Base-by-base conservation (phyloP, 768 basidiomycete genomes). In the Suillus spraguei region DNA sequence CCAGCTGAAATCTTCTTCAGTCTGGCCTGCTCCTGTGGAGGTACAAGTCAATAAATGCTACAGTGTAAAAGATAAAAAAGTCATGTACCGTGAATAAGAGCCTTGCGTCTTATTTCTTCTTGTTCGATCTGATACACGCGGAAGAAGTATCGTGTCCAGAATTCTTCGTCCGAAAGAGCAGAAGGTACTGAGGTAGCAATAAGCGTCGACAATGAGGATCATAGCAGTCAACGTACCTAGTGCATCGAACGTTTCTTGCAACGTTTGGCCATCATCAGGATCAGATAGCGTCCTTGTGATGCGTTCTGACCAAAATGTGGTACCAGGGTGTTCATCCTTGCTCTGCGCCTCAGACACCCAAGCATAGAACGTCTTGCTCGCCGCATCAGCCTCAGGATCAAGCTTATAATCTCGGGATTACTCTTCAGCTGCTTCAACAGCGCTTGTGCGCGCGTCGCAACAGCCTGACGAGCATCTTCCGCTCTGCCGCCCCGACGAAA, bases 91-190 rank as follows among this genome's bases (percentile, higher is more conserved):
- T 87, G 83, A 39, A 96, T 78, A 39, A 96, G 76, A 38, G 86
- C 87, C 73, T 90, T 92, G 63, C 95, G 86, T 64, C 88, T 87
- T 69, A 85, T 86, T 72, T 92, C 91, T 66, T 94, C 92, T n/a
- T 77, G 72, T 59, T 87, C 83, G 63, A 95, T 92, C 70, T 94
- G 94, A 73, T 92, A 80, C 22, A 86, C 84, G 13, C 95, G 85
- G 85, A 95, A 97, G 79, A 95, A 95, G 78, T 92, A 97, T 8
- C 95, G 85, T 44, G 83, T 83, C 95, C 95, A 97, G 76, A 96
- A 97, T 16, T 79, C 79, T 52, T 86, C 83, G 59, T 82, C 81
- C 2, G 83, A 80, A 74, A 94, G 78, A 59, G 80, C 80, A 13
- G 83, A 80, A 2, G 93, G 92, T 2, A 94, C 94, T 95, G 66